Percentiles rank a stretch among this genome's conserved stretches.
These are phyloP conservation scores for Coprinopsis cinerea DNA, from an alignment of 768 basidiomycete species.

Conservation along the genomic window DNA sequence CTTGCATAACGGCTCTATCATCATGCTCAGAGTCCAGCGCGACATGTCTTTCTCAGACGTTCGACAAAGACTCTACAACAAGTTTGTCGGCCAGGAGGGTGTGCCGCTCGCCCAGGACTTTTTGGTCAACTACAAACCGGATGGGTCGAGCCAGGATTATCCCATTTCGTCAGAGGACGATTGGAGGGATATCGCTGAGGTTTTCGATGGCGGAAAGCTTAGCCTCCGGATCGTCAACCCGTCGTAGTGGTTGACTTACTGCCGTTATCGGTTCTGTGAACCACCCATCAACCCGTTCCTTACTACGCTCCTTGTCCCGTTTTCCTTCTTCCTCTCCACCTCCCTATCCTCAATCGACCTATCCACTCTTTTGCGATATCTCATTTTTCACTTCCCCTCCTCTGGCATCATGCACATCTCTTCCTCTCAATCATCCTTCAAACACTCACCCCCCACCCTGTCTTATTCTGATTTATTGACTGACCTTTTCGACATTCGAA, in stretches of 20 bases:
- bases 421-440: neutral
- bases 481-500: neutral
- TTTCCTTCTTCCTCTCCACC: neutral
- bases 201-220: slow-evolving; percentile 45
- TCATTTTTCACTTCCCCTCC: neutral
- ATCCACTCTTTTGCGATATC: neutral
- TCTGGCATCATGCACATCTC: no score
- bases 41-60: slow-evolving; percentile 45
- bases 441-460: neutral
- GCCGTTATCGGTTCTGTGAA: neutral
- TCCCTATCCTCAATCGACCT: neutral
- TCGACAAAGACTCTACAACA: slow-evolving; percentile 54
- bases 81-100: slow-evolving; percentile 59
- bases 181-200: slow-evolving; percentile 47
- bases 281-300: neutral
- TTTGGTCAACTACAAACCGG: slow-evolving; percentile 42
- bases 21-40: slow-evolving; percentile 52
- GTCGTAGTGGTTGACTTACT: neutral
- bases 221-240: slow-evolving; percentile 50
- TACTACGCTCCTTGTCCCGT: neutral
- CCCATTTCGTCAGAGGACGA: slow-evolving; percentile 46
- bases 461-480: no score
- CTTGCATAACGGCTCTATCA: slow-evolving; percentile 51
- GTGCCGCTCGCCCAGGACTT: slow-evolving; percentile 50
- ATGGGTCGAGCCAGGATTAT: slow-evolving; percentile 29